Base-by-base conservation (phyloP, 148 eudicot genomes). In the Cornus controversa region DNA sequence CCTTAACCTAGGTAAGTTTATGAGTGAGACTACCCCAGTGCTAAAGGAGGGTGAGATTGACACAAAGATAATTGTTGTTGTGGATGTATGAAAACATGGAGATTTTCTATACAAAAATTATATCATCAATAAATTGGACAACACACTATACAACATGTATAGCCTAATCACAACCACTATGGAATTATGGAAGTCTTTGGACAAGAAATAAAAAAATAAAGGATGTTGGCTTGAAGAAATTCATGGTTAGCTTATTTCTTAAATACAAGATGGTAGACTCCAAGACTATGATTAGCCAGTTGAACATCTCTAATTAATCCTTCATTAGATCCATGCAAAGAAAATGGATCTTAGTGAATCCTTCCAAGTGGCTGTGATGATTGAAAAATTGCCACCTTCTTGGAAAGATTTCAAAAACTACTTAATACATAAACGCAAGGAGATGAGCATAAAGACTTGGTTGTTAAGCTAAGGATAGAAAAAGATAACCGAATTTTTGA, bases 181-280 rank as follows among this genome's bases (percentile, higher is more conserved):
- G 18, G 23, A 20, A 25, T 47, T 31, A 2, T 69, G 50, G 42
- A n/a, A 2, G 6, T 31, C 24, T 20, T 14, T 45, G 27, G 64
- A 73, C 7, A 54, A 73, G 22, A 73, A 73, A 22, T 73, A n/a
- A 73, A 14, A 73, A 28, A 13, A 11, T 10, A 13, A 42, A 73
- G 23, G 76, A 73, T n/a, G 24, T 45, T 14, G 34, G 67, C 7
- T 24, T 20, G 18, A 58, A 58, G 27, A 73, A 14, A 20, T 73
- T 26, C 20, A 16, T 4, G 66, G 27, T 27, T 0, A 20, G 22
- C 8, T 14, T 1, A 7, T 26, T 73, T 13, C 18, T 58, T 15
- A n/a, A 58, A 3, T 54, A 0, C 20, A 54, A 54, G 13, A 54
- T 54, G 62, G 5, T 54, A 1, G 62, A 54, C 22, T 28, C 72